phyloP scores from a whole-genome alignment of 306 rosid genomes.

The Citrullus colocynthis region DNA sequence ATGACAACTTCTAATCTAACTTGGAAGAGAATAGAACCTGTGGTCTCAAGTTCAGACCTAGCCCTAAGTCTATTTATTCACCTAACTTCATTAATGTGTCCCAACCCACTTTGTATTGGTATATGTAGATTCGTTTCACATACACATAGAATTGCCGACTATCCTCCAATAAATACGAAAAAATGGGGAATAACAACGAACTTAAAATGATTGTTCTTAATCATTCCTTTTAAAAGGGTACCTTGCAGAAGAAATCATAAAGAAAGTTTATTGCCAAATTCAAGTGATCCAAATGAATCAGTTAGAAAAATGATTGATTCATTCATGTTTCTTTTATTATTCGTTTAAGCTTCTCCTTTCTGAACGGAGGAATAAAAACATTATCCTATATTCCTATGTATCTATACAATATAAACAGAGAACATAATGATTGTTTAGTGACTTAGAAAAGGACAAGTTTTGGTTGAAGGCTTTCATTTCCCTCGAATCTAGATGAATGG shows the following conservation, averaged over 20 bases:
- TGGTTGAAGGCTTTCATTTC: not conserved
- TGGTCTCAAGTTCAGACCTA: slow-evolving; percentile 1
- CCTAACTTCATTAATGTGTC: slow-evolving; percentile 5
- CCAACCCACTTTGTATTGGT: not conserved
- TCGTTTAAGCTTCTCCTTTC: not conserved
- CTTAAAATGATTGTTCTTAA: not conserved
- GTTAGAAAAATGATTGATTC: not conserved
- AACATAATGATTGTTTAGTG: slow-evolving; percentile 1
- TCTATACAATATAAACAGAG: not conserved
- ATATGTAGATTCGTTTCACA: slow-evolving; percentile 1
- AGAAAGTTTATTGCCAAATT: not conserved
- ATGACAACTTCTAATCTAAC: not conserved
- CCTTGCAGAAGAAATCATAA: not conserved
- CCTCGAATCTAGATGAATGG: not conserved
- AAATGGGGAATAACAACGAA: not conserved
- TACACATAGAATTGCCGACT: not conserved
- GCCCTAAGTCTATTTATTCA: slow-evolving; percentile 3
- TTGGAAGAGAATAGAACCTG: slow-evolving; percentile 2
- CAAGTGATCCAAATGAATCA: not conserved
- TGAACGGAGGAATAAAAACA: not conserved
- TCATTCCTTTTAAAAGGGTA: not conserved
- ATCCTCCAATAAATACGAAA: not conserved
- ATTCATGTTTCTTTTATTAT: not conserved
- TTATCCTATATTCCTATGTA: not conserved
- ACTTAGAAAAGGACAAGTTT: slow-evolving; percentile 5